phyloP scores from a whole-genome alignment of 148 eudicot genomes.

The Salicornia ramosissima region DNA sequence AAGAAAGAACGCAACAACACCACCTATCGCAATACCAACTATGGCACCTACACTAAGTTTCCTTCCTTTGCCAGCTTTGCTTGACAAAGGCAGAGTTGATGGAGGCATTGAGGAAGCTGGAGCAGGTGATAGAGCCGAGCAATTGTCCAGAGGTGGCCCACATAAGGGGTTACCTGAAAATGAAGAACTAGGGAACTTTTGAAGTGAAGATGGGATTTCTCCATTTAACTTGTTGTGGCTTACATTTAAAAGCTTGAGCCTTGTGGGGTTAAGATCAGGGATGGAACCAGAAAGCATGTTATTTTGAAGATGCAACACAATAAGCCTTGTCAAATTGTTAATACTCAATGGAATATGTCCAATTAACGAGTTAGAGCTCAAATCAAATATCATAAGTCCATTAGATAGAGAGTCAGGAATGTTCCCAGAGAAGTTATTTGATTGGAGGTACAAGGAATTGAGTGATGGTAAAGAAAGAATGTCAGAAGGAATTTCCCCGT shows the following conservation, averaged over 20 bases:
- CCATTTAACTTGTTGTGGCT: conserved; percentile 71
- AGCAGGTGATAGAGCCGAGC: conserved; percentile 45
- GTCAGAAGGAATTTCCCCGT: conserved; percentile 68
- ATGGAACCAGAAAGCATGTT: conserved; percentile 60
- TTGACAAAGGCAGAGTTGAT: conserved; percentile 20
- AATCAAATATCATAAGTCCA: conserved; percentile 46
- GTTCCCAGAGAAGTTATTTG: conserved; percentile 67
- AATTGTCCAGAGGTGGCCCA: conserved; percentile 61
- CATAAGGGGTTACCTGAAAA: conserved; percentile 83
- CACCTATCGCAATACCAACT: conserved; percentile 51
- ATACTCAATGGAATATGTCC: conserved; percentile 56
- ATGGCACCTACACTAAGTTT: conserved; percentile 45
- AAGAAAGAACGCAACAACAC: conserved; percentile 31
- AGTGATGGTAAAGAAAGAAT: conserved; percentile 61
- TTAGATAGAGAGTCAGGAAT: conserved; percentile 55
- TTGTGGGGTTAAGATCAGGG: conserved; percentile 46
- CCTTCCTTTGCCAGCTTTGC: conserved; percentile 20
- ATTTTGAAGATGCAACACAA: conserved; percentile 46
- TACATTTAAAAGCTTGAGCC: conserved; percentile 54
- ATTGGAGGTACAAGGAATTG: conserved; percentile 59
- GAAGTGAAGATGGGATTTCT: conserved; percentile 52
- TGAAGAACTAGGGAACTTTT: conserved; percentile 57
- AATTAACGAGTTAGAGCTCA: conserved; percentile 61
- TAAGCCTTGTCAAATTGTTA: conserved; percentile 43
- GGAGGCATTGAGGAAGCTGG: conserved; percentile 30